These are phyloP conservation scores for Blastomyces parvus DNA, from an alignment of 2,329 filamentous ascomycete genomes.

Conservation along the genomic window DNA sequence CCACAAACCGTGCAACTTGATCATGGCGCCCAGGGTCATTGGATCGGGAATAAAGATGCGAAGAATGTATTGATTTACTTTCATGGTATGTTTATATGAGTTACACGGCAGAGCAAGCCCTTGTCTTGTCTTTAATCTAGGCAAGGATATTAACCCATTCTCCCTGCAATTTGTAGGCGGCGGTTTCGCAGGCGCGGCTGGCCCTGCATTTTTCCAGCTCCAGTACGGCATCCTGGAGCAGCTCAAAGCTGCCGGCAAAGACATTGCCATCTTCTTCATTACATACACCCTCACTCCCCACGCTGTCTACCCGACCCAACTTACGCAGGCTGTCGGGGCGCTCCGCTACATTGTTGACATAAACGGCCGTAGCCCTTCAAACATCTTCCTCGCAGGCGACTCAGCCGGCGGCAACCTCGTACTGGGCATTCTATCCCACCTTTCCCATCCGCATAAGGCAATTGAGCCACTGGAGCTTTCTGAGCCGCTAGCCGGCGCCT, in stretches of 20 bases:
- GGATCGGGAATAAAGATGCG: slow-evolving; percentile 33
- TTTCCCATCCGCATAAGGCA: slow-evolving; percentile 47
- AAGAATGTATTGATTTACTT: slow-evolving; percentile 33
- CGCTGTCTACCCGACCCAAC: slow-evolving; percentile 36
- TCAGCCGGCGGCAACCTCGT: slow-evolving; percentile 38
- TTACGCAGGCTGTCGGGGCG: slow-evolving; percentile 34
- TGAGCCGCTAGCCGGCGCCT: slow-evolving; percentile 39
- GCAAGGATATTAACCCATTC: neutral
- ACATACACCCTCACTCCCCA: slow-evolving; percentile 49
- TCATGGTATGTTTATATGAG: slow-evolving; percentile 24
- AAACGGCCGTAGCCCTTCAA: slow-evolving; percentile 25
- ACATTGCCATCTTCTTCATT: slow-evolving; percentile 44
- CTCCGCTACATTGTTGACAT: slow-evolving; percentile 32
- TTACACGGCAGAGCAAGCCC: neutral
- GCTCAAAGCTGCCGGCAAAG: slow-evolving; percentile 35
- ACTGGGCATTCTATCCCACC: slow-evolving; percentile 31
- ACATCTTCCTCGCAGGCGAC: slow-evolving; percentile 36
- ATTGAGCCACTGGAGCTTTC: slow-evolving; percentile 37
- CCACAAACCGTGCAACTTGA: slow-evolving; percentile 25
- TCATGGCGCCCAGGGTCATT: slow-evolving; percentile 28
- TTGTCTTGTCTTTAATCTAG: neutral
- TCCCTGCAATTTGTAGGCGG: slow-evolving; percentile 35
- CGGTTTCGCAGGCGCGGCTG: slow-evolving; percentile 45
- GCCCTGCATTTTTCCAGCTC: slow-evolving; percentile 42
- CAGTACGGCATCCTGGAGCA: slow-evolving; percentile 36